phyloP scores from a whole-genome alignment of 306 rosid genomes.

The Hippophae tibetana region DNA sequence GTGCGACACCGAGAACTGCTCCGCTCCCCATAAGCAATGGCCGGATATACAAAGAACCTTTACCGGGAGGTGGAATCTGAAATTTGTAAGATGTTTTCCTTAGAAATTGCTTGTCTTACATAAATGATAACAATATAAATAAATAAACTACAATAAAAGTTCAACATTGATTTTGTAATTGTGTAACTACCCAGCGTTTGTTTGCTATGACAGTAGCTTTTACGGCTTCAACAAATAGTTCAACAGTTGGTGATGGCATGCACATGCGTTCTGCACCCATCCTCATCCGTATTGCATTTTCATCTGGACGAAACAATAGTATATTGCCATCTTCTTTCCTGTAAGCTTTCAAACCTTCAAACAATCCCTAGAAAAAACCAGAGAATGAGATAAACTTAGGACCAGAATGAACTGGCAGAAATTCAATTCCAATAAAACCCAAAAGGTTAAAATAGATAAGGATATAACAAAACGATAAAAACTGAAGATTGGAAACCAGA shows the following conservation, averaged over 20 bases:
- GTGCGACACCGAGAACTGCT: background rate
- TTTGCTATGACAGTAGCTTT: conserved; percentile 9
- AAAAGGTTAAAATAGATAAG: too few relatives aligned
- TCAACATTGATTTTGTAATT: background rate
- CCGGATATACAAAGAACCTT: conserved; percentile 2
- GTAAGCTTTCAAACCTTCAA: background rate
- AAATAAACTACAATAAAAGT: background rate
- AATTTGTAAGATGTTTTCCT: too few relatives aligned
- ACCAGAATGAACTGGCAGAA: too few relatives aligned
- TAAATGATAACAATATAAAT: background rate
- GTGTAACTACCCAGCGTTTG: background rate
- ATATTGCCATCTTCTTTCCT: conserved; percentile 2
- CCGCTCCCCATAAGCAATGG: conserved; percentile 9
- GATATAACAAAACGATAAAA: too few relatives aligned
- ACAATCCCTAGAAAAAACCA: conserved; percentile 1
- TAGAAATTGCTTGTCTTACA: too few relatives aligned
- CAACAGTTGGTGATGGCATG: conserved; percentile 12
- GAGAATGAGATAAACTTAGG: too few relatives aligned
- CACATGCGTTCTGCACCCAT: conserved; percentile 7
- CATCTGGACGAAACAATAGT: conserved; percentile 3
- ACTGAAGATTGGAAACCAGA: too few relatives aligned
- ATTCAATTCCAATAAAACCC: too few relatives aligned
- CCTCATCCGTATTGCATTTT: conserved; percentile 6
- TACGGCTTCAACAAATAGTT: background rate
- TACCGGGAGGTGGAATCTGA: conserved; percentile 4